Base-by-base conservation (phyloP, 2,329 filamentous ascomycete genomes). In the Plectosphaerella cucumerina region DNA sequence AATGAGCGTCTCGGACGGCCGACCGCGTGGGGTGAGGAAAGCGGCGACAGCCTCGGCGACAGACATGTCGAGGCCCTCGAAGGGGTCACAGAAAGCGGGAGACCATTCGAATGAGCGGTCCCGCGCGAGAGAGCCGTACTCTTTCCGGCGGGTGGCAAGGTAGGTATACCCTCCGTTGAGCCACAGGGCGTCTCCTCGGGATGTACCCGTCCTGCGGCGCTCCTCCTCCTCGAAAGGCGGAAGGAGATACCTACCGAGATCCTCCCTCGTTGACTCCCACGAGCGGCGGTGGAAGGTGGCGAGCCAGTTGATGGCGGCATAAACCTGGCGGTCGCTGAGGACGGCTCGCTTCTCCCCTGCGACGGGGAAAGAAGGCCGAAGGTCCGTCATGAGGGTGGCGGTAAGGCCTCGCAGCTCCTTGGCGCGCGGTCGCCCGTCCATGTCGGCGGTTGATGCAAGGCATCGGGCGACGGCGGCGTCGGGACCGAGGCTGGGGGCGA, bases 131-230 rank as follows among this genome's bases (percentile, higher is more conserved):
- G 63, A 66, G 1, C 60, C 61, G 52, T 81, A 85, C 60, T 88
- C 85, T 17, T 63, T 74, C 8, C 70, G 70, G 5, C 85, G 74
- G 0, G 85, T 88, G 1, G 81, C 79, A 1, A 88, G 78, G 57
- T 87, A 87, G 0, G 84, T 86, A 59, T 88, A 88, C 0, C 85
- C 84, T 1, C 85, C 85, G 42, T 87, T 85, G 6, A 84, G 64
- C 85, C 85, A 87, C 2, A 81, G 54, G 5, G 65, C 69, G 11
- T 37, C 54, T 17, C 60, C 55, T 3, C 48, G 48, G 4, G 57
- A 52, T 0, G 50, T 51, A 2, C 42, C 49, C 14, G 56, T 39
- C 6, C 61, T 58, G 14, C 68, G 58, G 20, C 67, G 62, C n/a
- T 63, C 59, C 0, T 60, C 61, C 56, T 86, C 82, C 18, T 82